Base-by-base conservation (phyloP, 148 eudicot species). In the Gaultheria prostrata region DNA sequence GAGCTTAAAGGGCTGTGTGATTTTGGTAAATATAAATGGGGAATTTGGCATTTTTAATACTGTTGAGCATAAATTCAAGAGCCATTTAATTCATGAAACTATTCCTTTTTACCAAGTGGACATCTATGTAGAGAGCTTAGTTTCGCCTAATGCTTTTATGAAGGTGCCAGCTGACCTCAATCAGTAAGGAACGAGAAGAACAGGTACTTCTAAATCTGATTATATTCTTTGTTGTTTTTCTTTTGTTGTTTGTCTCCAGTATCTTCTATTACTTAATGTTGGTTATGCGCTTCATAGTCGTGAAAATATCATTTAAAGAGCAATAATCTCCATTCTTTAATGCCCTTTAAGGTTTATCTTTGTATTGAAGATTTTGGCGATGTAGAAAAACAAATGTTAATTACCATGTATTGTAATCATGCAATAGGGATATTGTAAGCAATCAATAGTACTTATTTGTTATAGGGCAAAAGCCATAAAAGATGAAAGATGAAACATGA, bases 81-180 rank as follows among this genome's bases (percentile, higher is more conserved):
- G 17, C 20, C 76, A 49, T 33, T 35, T 72, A 33, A 72, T 39
- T 35, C 45, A 35, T 72, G 76, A 2, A 1, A 8, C 45, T 72
- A 13, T 3, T 72, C 2, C 2, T 72, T 33, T 72, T 39, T 21
- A 35, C 48, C 24, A 72, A 18, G 48, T 11, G n/a, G 76, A 72
- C 7, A 18, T 72, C 76, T 72, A 72, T 17, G 9, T 72, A 35
- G 76, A 72, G 48, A 72, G 76, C n/a, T 39, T 72, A 72, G 49
- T 72, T 72, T 72, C 76, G 12, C 76, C 49, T 18, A 72, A 72
- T 72, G 49, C 76, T 72, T 35, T 72, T 35, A 72, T 33, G 76
- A 33, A 33, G 21, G 24, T 35, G 48, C 49, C 49, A 72, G 14
- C 12, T 18, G 48, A 39, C 76, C 76, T 72, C 18, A 33, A 72